Conservation (phyloP, 768 basidiomycete species). For the Pisolithus orientalis region DNA sequence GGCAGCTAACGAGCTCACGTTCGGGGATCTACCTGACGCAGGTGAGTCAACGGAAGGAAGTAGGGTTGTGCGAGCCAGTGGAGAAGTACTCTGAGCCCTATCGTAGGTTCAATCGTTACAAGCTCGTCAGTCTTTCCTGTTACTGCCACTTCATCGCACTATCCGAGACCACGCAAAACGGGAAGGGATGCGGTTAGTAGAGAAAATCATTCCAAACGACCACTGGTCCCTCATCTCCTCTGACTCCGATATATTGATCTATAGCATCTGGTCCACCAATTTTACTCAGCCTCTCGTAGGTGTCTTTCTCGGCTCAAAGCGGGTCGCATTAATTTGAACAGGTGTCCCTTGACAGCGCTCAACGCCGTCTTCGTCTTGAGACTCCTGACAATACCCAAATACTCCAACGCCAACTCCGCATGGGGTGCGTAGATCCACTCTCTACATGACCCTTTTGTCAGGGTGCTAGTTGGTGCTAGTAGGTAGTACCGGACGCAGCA, state of each 20-base stretch:
- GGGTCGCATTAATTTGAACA: conserved; percentile 89
- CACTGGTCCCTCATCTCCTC: conserved; percentile 44
- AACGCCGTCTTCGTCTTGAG: conserved; percentile 59
- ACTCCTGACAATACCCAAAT: conserved; percentile 67
- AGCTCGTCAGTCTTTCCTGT: conserved; percentile 31
- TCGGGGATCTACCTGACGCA: neutral
- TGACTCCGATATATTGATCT: conserved; percentile 41
- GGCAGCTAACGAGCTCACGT: too few relatives aligned
- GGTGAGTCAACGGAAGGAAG: conserved; percentile 25
- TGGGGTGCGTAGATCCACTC: conserved; percentile 48
- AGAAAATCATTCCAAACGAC: neutral
- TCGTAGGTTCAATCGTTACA: conserved; percentile 36
- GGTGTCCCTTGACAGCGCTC: conserved; percentile 83
- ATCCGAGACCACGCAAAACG: neutral
- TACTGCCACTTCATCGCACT: conserved; percentile 44
- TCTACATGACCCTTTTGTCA: conserved; percentile 16
- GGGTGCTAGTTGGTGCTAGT: neutral
- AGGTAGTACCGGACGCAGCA: neutral
- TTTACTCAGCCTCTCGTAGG: conserved; percentile 65
- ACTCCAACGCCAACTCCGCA: conserved; percentile 73
- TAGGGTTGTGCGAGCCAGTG: conserved; percentile 73
- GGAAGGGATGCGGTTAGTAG: neutral
- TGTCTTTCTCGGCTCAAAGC: conserved; percentile 62
- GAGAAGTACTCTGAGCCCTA: conserved; percentile 50
- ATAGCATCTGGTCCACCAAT: conserved; percentile 25